Evolutionary conservation across 306 rosid genomes (phyloP).

Genomic region (Ormosia emarginata): DNA sequence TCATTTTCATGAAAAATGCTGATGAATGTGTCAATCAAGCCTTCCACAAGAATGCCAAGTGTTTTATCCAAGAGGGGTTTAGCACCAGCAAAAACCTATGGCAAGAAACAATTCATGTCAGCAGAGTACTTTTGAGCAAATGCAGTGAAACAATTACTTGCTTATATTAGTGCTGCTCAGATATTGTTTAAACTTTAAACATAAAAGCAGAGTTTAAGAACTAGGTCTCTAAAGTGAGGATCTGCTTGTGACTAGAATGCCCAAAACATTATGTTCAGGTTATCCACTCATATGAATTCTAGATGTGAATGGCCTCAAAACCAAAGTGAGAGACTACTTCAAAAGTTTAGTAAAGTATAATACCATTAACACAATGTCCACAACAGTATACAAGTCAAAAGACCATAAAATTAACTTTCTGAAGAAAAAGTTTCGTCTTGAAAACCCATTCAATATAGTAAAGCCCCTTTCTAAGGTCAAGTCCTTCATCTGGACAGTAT

Average conservation of each 20-base stretch:
- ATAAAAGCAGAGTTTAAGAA: background rate
- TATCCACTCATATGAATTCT: background rate
- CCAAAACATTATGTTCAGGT: background rate
- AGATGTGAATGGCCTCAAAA: background rate
- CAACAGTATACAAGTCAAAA: background rate
- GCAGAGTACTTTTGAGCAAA: slow-evolving; percentile 21
- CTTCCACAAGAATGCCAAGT: slow-evolving; percentile 96
- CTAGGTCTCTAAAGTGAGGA: background rate
- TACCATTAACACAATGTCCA: slow-evolving; percentile 3
- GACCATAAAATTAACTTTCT: slow-evolving; percentile 9
- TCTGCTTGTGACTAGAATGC: background rate
- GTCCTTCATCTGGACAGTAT: background rate
- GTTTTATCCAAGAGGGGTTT: slow-evolving; percentile 94
- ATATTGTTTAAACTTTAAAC: background rate
- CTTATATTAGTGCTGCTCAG: background rate
- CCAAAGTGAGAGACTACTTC: background rate
- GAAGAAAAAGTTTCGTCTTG: background rate
- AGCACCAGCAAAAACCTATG: slow-evolving; percentile 90
- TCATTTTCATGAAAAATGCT: slow-evolving; percentile 84
- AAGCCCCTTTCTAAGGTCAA: background rate
- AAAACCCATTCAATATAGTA: slow-evolving; percentile 13
- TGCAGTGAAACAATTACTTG: background rate
- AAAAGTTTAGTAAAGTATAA: background rate
- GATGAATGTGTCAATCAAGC: slow-evolving; percentile 92
- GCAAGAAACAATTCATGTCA: slow-evolving; percentile 10